These are phyloP conservation scores for Eimeria sp. DNA, from an alignment of 169 alveolate genomes.

Conservation along the genomic window DNA sequence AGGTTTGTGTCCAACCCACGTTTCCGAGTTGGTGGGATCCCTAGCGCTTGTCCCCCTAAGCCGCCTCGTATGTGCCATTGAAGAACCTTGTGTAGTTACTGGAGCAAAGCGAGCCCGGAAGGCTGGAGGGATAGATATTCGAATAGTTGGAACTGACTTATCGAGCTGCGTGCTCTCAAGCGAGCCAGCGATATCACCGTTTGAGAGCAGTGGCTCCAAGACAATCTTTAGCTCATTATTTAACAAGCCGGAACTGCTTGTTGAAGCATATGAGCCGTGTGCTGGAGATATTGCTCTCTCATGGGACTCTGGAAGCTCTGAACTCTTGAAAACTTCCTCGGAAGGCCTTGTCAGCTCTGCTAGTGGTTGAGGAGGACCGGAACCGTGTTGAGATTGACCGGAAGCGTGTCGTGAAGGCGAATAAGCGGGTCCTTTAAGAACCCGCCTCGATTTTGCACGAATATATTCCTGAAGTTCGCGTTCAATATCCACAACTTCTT, in stretches of 20 bases:
- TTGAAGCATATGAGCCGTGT: neutral
- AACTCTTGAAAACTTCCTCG: neutral
- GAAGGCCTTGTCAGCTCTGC: conserved; percentile 13
- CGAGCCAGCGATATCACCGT: neutral
- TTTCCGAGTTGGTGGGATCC: neutral
- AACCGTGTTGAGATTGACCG: neutral
- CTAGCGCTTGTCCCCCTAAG: conserved; percentile 33
- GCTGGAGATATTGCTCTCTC: neutral
- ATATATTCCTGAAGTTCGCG: conserved; percentile 48
- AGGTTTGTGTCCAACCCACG: conserved; percentile 26
- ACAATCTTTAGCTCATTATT: conserved; percentile 21
- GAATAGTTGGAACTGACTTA: conserved; percentile 12
- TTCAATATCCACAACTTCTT: conserved; percentile 48
- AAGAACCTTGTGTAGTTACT: neutral
- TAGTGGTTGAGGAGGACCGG: neutral
- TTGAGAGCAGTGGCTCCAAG: conserved; percentile 50
- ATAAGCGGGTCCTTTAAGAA: neutral
- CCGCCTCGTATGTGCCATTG: conserved; percentile 68
- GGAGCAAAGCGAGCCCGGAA: conserved; percentile 60
- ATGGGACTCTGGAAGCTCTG: neutral
- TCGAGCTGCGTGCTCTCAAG: conserved; percentile 1
- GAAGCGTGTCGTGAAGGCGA: neutral
- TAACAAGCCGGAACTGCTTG: neutral
- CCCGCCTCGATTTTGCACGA: conserved; percentile 5
- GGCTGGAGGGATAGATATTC: conserved; percentile 48